Evolutionary conservation across 305 asterid genomes (phyloP), one percentile per base, ranked within the genome.

Genomic region (Solanum aculeatissimum): DNA sequence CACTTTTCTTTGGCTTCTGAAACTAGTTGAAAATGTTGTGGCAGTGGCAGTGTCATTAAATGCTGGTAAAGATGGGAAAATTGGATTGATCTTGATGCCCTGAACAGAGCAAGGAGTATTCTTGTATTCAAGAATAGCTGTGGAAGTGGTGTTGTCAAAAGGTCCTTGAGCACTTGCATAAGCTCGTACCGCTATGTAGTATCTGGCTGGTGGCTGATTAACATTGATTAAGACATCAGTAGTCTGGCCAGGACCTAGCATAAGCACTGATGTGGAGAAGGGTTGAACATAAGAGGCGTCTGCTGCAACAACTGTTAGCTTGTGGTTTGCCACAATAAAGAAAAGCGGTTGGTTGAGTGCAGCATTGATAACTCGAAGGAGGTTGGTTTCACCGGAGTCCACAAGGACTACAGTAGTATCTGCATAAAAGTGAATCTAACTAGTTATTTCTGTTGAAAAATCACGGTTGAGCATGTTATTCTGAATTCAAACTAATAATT

Each of bases 211-310:
- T 65, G 94, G 89, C 81, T 93, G 98, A 63, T 93, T 68, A 5
- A 92, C 89, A 1, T 88, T 88, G 89, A 94, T 89, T 1, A 94
- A 92, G 49, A 94, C 95, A 78, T 94, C 97, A 2, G 98, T 94
- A 47, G 98, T 94, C 79, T 94, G 98, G 11, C 98, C 98, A 0
- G 98, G 98, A 9, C 98, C 98, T 15, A 94, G 90, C 98, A 94
- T 94, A 86, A 94, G 82, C 63, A 92, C 94, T 5, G 92, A 86
- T 83, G 98, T 93, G 84, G 94, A 91, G 89, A 93, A 95, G 86
- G 97, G 97, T 84, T 92, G 92, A 3, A 93, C 83, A 53, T 95
- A 95, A 4, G 95, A 89, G 84, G 97, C 97, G 14, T 95, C 98
- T 15, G 98, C 97, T 49, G 92, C 97, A 3, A 94, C 96, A 21